These are phyloP conservation scores for Austroboletus festivus DNA, from an alignment of 768 basidiomycete genomes.

Conservation along the genomic window DNA sequence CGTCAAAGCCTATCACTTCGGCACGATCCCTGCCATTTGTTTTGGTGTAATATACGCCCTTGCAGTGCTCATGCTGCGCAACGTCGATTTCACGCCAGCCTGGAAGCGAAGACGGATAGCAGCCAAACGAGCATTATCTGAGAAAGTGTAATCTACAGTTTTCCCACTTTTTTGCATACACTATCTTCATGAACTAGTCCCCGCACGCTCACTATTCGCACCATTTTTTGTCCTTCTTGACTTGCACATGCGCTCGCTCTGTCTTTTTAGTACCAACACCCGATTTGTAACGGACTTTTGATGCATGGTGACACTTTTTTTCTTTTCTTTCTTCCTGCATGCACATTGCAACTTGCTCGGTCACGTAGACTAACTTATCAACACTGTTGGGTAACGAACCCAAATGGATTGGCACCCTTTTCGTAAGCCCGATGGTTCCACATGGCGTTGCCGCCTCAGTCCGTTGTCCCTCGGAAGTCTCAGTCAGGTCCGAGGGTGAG, in stretches of 20 bases:
- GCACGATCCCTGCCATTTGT: slow-evolving; percentile 33
- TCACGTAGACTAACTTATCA: slow-evolving; percentile 22
- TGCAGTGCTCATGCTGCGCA: slow-evolving; percentile 29
- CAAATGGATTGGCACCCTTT: too few species aligned
- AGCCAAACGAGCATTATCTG: slow-evolving; percentile 15
- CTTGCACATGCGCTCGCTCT: background rate
- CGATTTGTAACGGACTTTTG: slow-evolving; percentile 13
- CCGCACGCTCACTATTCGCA: background rate
- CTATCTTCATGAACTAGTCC: slow-evolving; percentile 18
- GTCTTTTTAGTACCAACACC: background rate
- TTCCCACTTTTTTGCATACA: slow-evolving; percentile 15
- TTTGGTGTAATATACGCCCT: slow-evolving; percentile 32
- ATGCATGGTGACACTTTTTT: background rate
- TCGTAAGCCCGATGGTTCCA: too few species aligned
- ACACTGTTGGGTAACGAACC: too few species aligned
- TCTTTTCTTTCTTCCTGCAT: background rate
- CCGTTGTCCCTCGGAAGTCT: too few species aligned
- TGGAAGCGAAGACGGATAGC: slow-evolving; percentile 33
- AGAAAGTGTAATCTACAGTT: slow-evolving; percentile 18
- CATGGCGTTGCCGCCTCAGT: too few species aligned
- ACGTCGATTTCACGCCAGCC: slow-evolving; percentile 32
- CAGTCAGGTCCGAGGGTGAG: too few species aligned
- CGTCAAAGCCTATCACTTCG: slow-evolving; percentile 34
- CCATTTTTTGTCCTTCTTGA: background rate
- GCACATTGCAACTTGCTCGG: background rate